These are phyloP conservation scores for Agrostemma githago DNA, from an alignment of 148 eudicot genomes.

Conservation along the genomic window DNA sequence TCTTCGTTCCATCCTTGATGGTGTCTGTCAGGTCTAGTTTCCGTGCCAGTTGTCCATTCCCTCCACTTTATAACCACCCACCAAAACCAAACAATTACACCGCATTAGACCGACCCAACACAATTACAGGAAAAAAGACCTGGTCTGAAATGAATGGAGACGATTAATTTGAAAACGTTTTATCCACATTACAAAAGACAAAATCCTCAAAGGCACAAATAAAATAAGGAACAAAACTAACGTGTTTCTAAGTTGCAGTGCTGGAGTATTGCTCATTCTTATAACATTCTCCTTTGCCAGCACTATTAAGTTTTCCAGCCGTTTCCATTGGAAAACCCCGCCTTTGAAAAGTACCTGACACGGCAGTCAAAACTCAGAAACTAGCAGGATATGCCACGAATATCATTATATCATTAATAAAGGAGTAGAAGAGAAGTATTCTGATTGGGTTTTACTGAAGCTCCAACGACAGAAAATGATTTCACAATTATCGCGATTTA, in stretches of 20 bases:
- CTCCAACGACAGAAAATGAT: background rate
- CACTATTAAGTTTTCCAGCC: conserved; percentile 84
- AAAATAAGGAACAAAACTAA: conserved; percentile 27
- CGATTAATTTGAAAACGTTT: background rate
- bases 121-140: background rate
- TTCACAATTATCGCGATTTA: background rate
- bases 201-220: background rate
- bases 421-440: background rate
- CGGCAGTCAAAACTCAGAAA: conserved; percentile 19
- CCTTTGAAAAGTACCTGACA: conserved; percentile 90
- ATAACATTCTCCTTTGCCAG: conserved; percentile 90
- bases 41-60: conserved; percentile 35
- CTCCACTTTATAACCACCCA: conserved; percentile 36
- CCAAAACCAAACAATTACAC: background rate
- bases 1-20: conserved; percentile 90
- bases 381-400: background rate
- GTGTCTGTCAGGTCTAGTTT: conserved; percentile 95
- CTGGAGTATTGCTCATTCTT: conserved; percentile 91
- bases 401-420: background rate
- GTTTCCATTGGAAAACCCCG: conserved; percentile 92
- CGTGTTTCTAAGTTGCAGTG: conserved; percentile 56
- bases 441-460: background rate
- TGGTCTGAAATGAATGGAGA: background rate
- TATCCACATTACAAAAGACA: background rate
- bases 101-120: background rate